Conservation (phyloP, 2,329 filamentous ascomycete genomes). For the Nannizziopsis barbatae region DNA sequence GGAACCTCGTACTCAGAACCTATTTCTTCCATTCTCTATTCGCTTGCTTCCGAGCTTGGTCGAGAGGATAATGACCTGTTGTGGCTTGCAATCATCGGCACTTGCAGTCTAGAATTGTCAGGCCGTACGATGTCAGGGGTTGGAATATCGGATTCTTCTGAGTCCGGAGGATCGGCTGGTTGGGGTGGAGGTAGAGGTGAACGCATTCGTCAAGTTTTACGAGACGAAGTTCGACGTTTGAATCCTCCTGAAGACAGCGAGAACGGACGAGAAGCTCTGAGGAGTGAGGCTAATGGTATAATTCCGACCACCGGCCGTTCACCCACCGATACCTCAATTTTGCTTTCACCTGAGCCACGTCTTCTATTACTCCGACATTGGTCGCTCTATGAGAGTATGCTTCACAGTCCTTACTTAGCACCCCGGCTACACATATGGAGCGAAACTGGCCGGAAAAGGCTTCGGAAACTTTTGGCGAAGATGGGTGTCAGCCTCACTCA, state of each 20-base stretch:
- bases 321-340: conserved; percentile 83
- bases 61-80: conserved; percentile 93
- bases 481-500: conserved; percentile 94
- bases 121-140: conserved; percentile 74
- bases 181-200: conserved; percentile 77
- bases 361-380: conserved; percentile 90
- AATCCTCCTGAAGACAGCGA: conserved; percentile 63
- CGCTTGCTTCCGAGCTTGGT: conserved; percentile 83
- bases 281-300: conserved; percentile 60
- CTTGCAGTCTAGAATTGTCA: conserved; percentile 86
- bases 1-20: conserved; percentile 91
- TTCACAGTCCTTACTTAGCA: conserved; percentile 90
- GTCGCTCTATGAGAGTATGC: conserved; percentile 97
- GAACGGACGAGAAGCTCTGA: conserved; percentile 48
- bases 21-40: conserved; percentile 88
- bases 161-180: conserved; percentile 48
- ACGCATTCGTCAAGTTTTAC: conserved; percentile 69
- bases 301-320: conserved; percentile 81
- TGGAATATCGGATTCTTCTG: conserved; percentile 48
- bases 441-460: conserved; percentile 71
- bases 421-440: conserved; percentile 90
- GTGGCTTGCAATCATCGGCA: conserved; percentile 89
- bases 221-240: conserved; percentile 85
- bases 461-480: conserved; percentile 91
- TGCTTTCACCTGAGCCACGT: conserved; percentile 82